A percentile compares a stretch with the other conserved stretches of the same genome.
These are phyloP conservation scores for Dispira simplex DNA, from an alignment of 192 early-diverging fungal species.

Conservation along the genomic window DNA sequence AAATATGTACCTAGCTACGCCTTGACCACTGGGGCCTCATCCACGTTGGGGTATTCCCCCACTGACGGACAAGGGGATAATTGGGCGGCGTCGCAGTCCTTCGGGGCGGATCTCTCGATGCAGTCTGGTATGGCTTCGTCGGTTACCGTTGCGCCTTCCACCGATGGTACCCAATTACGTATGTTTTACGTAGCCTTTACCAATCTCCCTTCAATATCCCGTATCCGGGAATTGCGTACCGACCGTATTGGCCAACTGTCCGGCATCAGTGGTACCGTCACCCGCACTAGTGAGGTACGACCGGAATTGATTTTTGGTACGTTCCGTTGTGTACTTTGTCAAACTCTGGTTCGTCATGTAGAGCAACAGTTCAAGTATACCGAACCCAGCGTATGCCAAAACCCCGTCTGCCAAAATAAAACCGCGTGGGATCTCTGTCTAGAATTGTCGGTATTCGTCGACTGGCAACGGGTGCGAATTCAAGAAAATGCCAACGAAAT, in stretches of 20 bases:
- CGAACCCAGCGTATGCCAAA: slow-evolving; percentile 78
- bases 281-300: slow-evolving; percentile 89
- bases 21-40: slow-evolving; percentile 12
- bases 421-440: slow-evolving; percentile 62
- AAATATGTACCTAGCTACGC: slow-evolving; percentile 45
- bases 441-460: slow-evolving; percentile 76
- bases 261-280: slow-evolving; percentile 83
- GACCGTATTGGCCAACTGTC: slow-evolving; percentile 69
- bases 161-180: slow-evolving; percentile 30
- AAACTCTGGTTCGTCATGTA: slow-evolving; percentile 59
- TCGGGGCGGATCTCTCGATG: slow-evolving; percentile 12
- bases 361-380: slow-evolving; percentile 96
- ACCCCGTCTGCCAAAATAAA: slow-evolving; percentile 67
- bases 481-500: slow-evolving; percentile 96
- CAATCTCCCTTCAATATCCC: slow-evolving; percentile 35
- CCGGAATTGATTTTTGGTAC: slow-evolving; percentile 87
- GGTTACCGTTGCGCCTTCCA: slow-evolving; percentile 14
- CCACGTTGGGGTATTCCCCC: not conserved
- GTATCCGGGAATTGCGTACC: slow-evolving; percentile 76
- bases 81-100: not conserved
- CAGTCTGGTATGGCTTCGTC: slow-evolving; percentile 19
- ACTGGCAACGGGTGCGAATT: slow-evolving; percentile 95
- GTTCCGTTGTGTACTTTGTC: slow-evolving; percentile 81
- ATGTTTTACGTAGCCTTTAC: slow-evolving; percentile 66
- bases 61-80: too few relatives aligned